Base-by-base conservation (phyloP, 2,329 filamentous ascomycete species). In the Niveomyces coronatus region DNA sequence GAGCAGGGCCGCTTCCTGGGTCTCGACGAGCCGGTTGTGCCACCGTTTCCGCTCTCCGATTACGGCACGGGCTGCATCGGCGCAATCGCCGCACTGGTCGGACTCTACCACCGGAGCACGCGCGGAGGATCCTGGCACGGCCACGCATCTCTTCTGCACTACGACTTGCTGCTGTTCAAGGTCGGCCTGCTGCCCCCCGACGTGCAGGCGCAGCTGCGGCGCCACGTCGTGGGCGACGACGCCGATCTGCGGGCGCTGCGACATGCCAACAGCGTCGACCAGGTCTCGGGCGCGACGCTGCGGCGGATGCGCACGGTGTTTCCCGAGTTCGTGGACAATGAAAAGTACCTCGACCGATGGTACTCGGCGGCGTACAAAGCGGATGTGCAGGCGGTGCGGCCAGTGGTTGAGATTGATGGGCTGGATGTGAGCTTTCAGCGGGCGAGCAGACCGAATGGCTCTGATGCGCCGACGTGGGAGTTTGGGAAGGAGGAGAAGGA, bases 1-100 rank as follows among this genome's bases (percentile, higher is more conserved):
- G 68, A 65, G n/a, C 76, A 79, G 48, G 75, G 75, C n/a, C 53
- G 57, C 7, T 73, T 74, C 46, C 77, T 79, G 72, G 71, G 70
- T 2, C 51, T 76, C 10, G 51, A 70, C 22, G 77, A 81, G 49
- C 77, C 78, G 13, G 69, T 82, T 1, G 73, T 82, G 0, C 79
- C 79, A 31, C 76, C 77, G 0, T 76, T 78, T 41, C 74, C 73
- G 20, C 76, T 76, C 46, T 74, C 69, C 16, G 73, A 74, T 57
- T 85, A 85, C 48, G 79, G 79, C 27, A 84, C 80, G 1, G 81
- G 80, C 20, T 82, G 77, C 50, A 78, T 83, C 61, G 81, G 79
- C 4, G 76, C 77, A 31, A 76, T 82, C 46, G 75, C 79, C 4
- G 79, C 79, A 0, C 54, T 85, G 24, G 67, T 68, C 0, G 80